These are phyloP conservation scores for Kitagawia praeruptora DNA, from an alignment of 129 eudicot genomes.

Conservation along the genomic window DNA sequence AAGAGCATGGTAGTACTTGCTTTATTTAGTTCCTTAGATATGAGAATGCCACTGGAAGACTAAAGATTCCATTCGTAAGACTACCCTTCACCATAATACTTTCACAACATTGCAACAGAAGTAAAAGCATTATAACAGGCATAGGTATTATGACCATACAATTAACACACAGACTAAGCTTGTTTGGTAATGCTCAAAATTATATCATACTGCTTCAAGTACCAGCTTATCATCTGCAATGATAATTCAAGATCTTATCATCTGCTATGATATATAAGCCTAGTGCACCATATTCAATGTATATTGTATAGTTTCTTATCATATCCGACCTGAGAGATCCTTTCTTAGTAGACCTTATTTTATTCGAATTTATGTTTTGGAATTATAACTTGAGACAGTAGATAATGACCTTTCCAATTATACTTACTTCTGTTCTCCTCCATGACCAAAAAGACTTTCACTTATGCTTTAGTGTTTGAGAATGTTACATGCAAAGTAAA, in stretches of 20 bases:
- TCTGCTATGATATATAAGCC: background rate
- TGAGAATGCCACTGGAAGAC: background rate
- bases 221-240: background rate
- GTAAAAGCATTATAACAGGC: too few species aligned
- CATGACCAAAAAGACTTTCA: background rate
- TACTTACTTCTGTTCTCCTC: background rate
- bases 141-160: too few species aligned
- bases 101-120: too few species aligned
- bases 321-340: background rate
- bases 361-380: background rate
- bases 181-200: background rate
- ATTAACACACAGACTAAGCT: background rate
- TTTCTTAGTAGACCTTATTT: background rate
- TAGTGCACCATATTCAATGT: background rate
- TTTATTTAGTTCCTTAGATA: background rate
- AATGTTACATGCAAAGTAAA: constrained; percentile 4
- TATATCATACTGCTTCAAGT: background rate
- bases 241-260: background rate
- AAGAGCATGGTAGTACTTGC: background rate
- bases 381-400: background rate
- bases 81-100: too few species aligned
- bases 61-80: background rate
- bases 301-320: background rate
- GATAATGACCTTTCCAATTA: background rate
- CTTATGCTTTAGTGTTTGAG: background rate